Percentiles rank a stretch among this genome's conserved stretches.
Conservation (phyloP, 208 protist genomes). For the Jaenimonas drosophilae region DNA sequence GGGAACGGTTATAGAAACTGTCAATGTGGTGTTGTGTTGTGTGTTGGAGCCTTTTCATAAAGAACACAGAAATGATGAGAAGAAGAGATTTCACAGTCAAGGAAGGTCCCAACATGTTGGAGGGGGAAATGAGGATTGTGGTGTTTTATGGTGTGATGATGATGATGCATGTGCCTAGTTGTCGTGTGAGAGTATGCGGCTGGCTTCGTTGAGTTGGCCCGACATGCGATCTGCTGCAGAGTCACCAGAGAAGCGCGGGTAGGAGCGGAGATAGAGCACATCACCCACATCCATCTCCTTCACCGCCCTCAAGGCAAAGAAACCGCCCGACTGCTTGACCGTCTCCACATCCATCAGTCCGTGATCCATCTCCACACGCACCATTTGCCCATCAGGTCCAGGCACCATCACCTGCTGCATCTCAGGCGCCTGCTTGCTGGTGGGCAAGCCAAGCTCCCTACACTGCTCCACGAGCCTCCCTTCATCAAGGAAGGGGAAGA, state of each 20-base stretch:
- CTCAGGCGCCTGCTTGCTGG: neutral
- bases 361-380: slow-evolving; percentile 14
- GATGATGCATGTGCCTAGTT: neutral
- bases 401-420: slow-evolving; percentile 5
- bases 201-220: slow-evolving; percentile 64
- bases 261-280: slow-evolving; percentile 59
- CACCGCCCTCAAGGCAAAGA: slow-evolving; percentile 76
- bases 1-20: neutral
- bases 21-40: neutral
- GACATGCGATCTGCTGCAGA: slow-evolving; percentile 34
- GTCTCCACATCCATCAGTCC: slow-evolving; percentile 29
- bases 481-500: slow-evolving; percentile 40
- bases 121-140: neutral
- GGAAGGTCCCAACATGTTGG: neutral
- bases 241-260: slow-evolving; percentile 28
- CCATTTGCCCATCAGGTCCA: neutral
- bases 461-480: slow-evolving; percentile 29
- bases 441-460: slow-evolving; percentile 17
- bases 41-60: neutral
- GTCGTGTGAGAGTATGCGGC: slow-evolving; percentile 26
- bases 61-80: neutral
- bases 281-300: slow-evolving; percentile 48
- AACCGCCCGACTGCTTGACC: slow-evolving; percentile 30
- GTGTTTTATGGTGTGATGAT: neutral
- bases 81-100: neutral